Percentiles rank a stretch among this genome's conserved stretches.
These are phyloP conservation scores for Chaetoceros muelleri DNA, from an alignment of 108 stramenopile genomes.

Conservation along the genomic window DNA sequence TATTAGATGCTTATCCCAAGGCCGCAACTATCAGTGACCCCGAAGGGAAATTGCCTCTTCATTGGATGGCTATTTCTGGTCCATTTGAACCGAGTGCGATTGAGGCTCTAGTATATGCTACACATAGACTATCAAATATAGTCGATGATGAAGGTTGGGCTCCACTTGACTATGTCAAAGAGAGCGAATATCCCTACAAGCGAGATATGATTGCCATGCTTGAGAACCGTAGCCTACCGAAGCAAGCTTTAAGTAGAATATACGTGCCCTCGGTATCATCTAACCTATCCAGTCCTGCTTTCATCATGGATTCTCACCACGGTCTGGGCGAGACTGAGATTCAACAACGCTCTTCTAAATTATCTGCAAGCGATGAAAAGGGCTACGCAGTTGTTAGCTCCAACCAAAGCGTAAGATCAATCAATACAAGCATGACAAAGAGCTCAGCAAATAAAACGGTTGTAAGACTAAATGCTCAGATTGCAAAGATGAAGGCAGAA, in stretches of 20 bases:
- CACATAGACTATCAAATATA: conserved; percentile 29
- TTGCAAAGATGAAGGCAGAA: neutral
- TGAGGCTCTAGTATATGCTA: conserved; percentile 65
- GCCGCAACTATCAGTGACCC: conserved; percentile 54
- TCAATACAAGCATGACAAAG: neutral
- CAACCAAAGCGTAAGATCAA: neutral
- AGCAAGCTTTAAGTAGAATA: neutral
- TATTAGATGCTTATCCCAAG: conserved; percentile 53
- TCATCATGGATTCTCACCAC: too few relatives aligned
- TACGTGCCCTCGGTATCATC: neutral
- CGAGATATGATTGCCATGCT: conserved; percentile 31
- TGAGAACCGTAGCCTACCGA: conserved; percentile 17
- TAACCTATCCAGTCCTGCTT: too few relatives aligned
- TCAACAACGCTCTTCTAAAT: neutral
- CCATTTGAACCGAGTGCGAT: conserved; percentile 40
- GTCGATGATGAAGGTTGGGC: conserved; percentile 67
- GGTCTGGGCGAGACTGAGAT: neutral
- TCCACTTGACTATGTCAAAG: conserved; percentile 43
- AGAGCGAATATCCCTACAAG: conserved; percentile 41
- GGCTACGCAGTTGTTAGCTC: neutral
- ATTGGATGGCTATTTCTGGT: conserved; percentile 76
- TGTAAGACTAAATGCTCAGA: neutral
- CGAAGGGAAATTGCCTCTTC: conserved; percentile 71
- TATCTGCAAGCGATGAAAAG: neutral
- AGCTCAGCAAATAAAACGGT: neutral